A percentile compares a stretch with the other conserved stretches of the same genome.
Conservation (phyloP, 1,284 basidiomycete species). For the Cystobasidium slooffiae region DNA sequence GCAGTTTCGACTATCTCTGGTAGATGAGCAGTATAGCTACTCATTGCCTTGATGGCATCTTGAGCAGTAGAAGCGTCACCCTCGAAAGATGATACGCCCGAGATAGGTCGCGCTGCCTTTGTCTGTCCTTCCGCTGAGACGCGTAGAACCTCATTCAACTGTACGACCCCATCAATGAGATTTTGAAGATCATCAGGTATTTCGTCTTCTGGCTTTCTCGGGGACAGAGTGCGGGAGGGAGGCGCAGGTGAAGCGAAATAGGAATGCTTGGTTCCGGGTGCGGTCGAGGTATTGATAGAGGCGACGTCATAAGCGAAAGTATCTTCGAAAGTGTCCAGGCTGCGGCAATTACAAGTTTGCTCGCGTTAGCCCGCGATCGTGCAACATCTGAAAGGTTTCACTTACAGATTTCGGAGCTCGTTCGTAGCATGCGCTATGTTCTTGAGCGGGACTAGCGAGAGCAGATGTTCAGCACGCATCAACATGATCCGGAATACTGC, state of each 20-base stretch:
- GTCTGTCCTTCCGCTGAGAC: neutral
- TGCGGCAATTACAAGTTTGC: neutral
- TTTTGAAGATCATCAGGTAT: conserved; percentile 41
- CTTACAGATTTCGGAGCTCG: conserved; percentile 36
- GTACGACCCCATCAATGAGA: conserved; percentile 29
- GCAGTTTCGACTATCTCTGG: neutral
- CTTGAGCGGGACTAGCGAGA: conserved; percentile 31
- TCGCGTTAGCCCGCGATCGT: neutral
- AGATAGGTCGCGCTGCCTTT: conserved; percentile 4
- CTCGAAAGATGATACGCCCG: conserved; percentile 39
- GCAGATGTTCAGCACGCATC: neutral
- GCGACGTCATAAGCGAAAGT: conserved; percentile 30
- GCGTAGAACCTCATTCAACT: conserved; percentile 9
- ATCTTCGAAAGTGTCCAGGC: conserved; percentile 35
- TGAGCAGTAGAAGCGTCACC: conserved; percentile 40
- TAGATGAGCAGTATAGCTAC: too few species aligned
- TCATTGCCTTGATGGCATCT: conserved; percentile 15
- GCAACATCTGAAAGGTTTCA: neutral
- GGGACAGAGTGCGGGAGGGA: neutral
- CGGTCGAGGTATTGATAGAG: conserved; percentile 18
- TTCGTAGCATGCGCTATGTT: conserved; percentile 20
- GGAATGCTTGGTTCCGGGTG: conserved; percentile 28
- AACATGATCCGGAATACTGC: neutral
- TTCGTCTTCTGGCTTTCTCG: conserved; percentile 8
- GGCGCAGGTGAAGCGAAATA: conserved; percentile 20